Percentiles rank a stretch among this genome's conserved stretches.
These are phyloP conservation scores for Phytophthora sojae DNA, from an alignment of 352 stramenopile species.

Conservation along the genomic window DNA sequence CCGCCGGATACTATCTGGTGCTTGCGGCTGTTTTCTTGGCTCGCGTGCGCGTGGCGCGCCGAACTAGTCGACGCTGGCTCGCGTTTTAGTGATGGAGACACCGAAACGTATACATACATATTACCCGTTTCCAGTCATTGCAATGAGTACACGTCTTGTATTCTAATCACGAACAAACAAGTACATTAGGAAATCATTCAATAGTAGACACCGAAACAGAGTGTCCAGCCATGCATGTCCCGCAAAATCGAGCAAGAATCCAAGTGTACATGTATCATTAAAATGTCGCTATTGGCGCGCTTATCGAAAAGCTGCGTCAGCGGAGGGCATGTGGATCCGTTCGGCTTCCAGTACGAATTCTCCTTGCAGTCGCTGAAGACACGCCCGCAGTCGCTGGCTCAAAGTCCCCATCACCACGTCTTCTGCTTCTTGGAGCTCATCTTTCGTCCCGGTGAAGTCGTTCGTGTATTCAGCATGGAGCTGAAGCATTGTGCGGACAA, in stretches of 20 bases:
- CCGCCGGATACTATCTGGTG: too few relatives aligned
- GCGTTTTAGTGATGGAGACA: too few relatives aligned
- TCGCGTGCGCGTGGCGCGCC: too few relatives aligned
- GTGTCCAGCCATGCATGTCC: neutral
- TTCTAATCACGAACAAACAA: too few relatives aligned
- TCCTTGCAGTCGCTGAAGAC: constrained; percentile 10
- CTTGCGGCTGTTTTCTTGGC: neutral
- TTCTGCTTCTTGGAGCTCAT: neutral
- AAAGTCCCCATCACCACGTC: constrained; percentile 15
- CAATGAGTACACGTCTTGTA: too few relatives aligned
- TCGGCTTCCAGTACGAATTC: constrained; percentile 8
- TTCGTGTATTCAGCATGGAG: constrained; percentile 4
- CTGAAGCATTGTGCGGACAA: constrained; percentile 20
- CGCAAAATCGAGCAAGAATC: neutral
- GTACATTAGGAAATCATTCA: too few relatives aligned
- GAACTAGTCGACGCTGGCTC: too few relatives aligned
- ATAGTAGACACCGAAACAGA: neutral
- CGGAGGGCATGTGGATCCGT: neutral
- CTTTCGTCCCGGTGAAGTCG: neutral
- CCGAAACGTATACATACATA: too few relatives aligned
- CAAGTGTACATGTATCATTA: neutral
- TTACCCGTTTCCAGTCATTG: too few relatives aligned
- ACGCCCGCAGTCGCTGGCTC: constrained; percentile 6
- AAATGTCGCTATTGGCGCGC: neutral
- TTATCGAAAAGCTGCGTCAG: too few relatives aligned